Base-by-base conservation (phyloP, 495 filamentous ascomycete species). In the Xylaria nigripes region DNA sequence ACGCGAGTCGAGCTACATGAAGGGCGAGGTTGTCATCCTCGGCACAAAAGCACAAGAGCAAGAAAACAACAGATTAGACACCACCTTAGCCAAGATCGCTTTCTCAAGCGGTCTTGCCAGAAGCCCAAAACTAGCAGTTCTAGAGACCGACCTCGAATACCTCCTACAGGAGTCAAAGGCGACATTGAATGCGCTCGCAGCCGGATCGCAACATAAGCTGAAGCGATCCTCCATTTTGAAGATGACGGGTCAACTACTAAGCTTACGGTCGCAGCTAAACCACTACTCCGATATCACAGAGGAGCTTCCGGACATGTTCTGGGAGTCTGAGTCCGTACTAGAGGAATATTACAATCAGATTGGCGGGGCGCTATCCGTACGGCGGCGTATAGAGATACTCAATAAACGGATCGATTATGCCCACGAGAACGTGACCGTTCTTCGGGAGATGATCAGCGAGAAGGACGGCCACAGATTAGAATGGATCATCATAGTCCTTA, bases 391-490 rank as follows among this genome's bases (percentile, higher is more conserved):
- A 74, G 88, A 87, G 61, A 82, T 86, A 21, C 70, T 97, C 60
- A 98, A 98, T 69, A 88, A 91, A 73, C 94, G 92, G 74, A 91
- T 98, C 82, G 92, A 95, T 63, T 97, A 97, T 72, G 93, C 90
- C 0, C 87, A 90, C 61, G 93, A 96, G 65, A 96, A 96, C 62
- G 92, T 93, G 10, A 87, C 77, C 56, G 90, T 97, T 12, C 73
- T 96, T 15, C 78, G 94, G 52, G 87, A 95, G 54, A 84, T 87
- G 62, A 74, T 94, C 55, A 96, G 90, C 66, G 92, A 97, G 73
- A 86, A 83, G 57, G 88, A 96, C 68, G 84, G 87, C 9, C 81
- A 90, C 13, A 73, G 87, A 38, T 70, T 98, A n/a, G 93, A 97
- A 71, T 95, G 89, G 90, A 90, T 94, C 65, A 96, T 98, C 61